phyloP scores from a whole-genome alignment of 345 rosid species.

The Excoecaria agallocha region DNA sequence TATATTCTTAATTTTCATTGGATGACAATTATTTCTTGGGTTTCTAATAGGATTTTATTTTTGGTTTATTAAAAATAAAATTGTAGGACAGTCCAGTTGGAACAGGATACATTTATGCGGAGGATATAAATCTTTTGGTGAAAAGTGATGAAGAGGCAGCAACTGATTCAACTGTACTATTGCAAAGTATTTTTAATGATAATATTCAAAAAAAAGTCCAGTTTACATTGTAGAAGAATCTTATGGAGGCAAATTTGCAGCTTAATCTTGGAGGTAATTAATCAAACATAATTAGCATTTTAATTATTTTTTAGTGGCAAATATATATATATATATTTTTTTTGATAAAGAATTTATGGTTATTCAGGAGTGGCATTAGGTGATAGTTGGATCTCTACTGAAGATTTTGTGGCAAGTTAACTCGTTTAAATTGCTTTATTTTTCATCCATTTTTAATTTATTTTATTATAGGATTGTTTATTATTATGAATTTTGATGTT shows the following conservation, averaged over 20 bases:
- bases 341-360: not conserved
- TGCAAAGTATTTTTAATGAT: slow-evolving; percentile 49
- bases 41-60: too few relatives aligned
- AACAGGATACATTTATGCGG: slow-evolving; percentile 72
- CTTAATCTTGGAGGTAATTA: slow-evolving; percentile 70
- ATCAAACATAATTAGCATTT: not conserved
- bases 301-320: not conserved
- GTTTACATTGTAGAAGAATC: slow-evolving; percentile 82
- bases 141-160: slow-evolving; percentile 82
- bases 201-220: slow-evolving; percentile 59
- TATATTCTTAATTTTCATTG: not conserved
- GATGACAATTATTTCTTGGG: too few relatives aligned
- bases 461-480: too few relatives aligned
- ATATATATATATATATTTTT: too few relatives aligned
- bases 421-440: not conserved
- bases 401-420: slow-evolving; percentile 70
- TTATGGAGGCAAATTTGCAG: slow-evolving; percentile 85
- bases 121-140: slow-evolving; percentile 44
- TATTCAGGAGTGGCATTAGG: slow-evolving; percentile 72
- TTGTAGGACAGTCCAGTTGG: slow-evolving; percentile 77
- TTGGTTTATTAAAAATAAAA: not conserved
- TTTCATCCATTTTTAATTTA: not conserved
- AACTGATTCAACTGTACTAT: slow-evolving; percentile 55
- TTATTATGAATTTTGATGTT: not conserved
- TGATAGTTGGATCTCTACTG: slow-evolving; percentile 93